Conservation (phyloP, 805 yeast species). For the Saitoella complicata region DNA sequence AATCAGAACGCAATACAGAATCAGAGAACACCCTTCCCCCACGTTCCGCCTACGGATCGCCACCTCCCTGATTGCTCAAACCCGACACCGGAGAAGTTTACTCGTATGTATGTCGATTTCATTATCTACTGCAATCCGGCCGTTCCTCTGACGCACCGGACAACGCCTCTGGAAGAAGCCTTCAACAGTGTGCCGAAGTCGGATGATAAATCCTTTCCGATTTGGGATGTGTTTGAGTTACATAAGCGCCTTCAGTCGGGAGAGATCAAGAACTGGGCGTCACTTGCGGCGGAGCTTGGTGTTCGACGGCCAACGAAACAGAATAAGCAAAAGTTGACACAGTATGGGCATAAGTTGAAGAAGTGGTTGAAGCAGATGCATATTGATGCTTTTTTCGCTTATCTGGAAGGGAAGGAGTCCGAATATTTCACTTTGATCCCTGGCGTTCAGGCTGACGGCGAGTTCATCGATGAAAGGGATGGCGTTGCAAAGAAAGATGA, state of each 20-base stretch:
- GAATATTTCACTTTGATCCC: conserved; percentile 9
- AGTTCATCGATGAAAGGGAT: conserved; percentile 4
- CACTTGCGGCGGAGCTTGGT: conserved; percentile 10
- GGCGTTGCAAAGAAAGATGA: conserved; percentile 12
- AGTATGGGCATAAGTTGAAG: conserved; percentile 12
- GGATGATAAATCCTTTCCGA: conserved; percentile 10
- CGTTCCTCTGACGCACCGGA: conserved; percentile 2
- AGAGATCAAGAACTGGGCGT: conserved; percentile 12
- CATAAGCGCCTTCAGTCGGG: conserved; percentile 9
- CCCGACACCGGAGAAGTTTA: no score
- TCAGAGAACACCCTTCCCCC: no score
- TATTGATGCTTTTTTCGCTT: conserved; percentile 13
- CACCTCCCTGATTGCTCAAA: no score
- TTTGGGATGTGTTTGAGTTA: conserved; percentile 5
- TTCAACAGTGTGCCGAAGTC: conserved; percentile 12
- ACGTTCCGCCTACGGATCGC: no score
- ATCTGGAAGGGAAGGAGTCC: conserved; percentile 8
- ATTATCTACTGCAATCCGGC: conserved; percentile 11
- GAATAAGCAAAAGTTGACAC: conserved; percentile 11
- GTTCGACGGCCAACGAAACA: conserved; percentile 12
- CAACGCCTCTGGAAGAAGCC: conserved; percentile 8
- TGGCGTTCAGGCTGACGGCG: conserved; percentile 1
- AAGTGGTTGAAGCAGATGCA: conserved; percentile 14
- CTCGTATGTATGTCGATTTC: conserved; percentile 5
- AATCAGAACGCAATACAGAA: no score